Evolutionary conservation across 352 stramenopile genomes (phyloP), one percentile per base, ranked within the genome.

Genomic region (Globisporangium paddicum): DNA sequence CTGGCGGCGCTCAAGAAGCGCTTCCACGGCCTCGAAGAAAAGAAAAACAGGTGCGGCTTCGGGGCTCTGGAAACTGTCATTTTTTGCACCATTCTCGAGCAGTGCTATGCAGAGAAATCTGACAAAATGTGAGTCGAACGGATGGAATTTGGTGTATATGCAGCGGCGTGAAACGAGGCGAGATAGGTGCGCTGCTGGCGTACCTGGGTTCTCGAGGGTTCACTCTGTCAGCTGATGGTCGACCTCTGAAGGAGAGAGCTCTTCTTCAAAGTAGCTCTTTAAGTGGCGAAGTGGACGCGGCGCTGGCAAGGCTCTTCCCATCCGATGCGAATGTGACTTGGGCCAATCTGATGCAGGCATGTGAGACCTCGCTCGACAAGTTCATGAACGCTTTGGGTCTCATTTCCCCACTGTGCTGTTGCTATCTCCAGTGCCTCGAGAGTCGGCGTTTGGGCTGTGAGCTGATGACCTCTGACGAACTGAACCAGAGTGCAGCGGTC

Each of bases 11-110:
- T 89, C 1, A 73, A 78, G 23, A 87, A 83, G 47, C 26, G 68
- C 34, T 91, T 89, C 28, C 68, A 71, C 21, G 61, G 52, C 1
- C 48, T 87, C 3, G 77, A 89, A 66, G 56, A 70, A 18, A 65
- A 62, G 28, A 72, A 68, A 16, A 73, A 78, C 47, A 62, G 61
- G 75, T 85, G 25, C n/a, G 37, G 11, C 8, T 9, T 42, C 19
- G 18, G n/a, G 14, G 37, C 37, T 42, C 37, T 42, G 37, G 37
- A n/a, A n/a, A n/a, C 35, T 41, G 60, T 30, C 16, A 26, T 42
- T 2, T 60, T 50, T 60, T 19, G 14, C 25, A 30, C 2, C 19
- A 40, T 28, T 25, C 9, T 52, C 37, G 23, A 58, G 21, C 23
- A 28, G 14, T 28, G 6, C 8, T 46, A 32, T 7, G 10, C 28